Evolutionary conservation across 768 basidiomycete species (phyloP).

Genomic region (Chalciporus sphaerocephalus): DNA sequence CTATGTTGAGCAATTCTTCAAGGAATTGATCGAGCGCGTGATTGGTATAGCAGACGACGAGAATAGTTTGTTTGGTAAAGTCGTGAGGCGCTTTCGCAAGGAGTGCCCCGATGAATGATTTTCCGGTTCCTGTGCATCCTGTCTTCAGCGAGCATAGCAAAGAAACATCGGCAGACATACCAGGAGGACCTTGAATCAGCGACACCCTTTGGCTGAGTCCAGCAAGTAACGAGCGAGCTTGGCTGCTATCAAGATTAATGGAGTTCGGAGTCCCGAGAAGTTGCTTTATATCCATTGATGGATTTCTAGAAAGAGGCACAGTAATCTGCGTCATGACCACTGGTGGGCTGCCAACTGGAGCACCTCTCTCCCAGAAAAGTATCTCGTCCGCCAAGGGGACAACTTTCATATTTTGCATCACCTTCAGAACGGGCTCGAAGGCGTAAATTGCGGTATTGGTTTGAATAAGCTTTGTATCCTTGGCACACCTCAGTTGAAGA

Average conservation of each 20-base stretch:
- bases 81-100: constrained; percentile 57
- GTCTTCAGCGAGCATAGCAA: too few species aligned
- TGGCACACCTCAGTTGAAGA: constrained; percentile 33
- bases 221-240: constrained; percentile 41
- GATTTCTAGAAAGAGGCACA: constrained; percentile 26
- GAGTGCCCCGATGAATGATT: constrained; percentile 66
- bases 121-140: constrained; percentile 54
- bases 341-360: constrained; percentile 9
- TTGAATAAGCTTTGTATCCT: constrained; percentile 44
- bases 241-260: constrained; percentile 50
- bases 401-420: constrained; percentile 42
- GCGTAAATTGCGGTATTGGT: constrained; percentile 61
- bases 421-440: constrained; percentile 58
- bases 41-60: constrained; percentile 70
- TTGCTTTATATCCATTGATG: constrained; percentile 37
- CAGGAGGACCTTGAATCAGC: constrained; percentile 69
- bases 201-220: constrained; percentile 55
- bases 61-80: constrained; percentile 42
- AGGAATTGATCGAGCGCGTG: constrained; percentile 71
- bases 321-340: constrained; percentile 23
- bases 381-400: constrained; percentile 51
- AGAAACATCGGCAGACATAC: constrained; percentile 32
- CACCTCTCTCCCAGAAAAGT: constrained; percentile 46
- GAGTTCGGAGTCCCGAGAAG: constrained; percentile 36
- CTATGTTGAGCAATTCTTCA: constrained; percentile 55